Base-by-base conservation (phyloP, 1,139 yeast species). In the Cylindricascospora bacillispora region DNA sequence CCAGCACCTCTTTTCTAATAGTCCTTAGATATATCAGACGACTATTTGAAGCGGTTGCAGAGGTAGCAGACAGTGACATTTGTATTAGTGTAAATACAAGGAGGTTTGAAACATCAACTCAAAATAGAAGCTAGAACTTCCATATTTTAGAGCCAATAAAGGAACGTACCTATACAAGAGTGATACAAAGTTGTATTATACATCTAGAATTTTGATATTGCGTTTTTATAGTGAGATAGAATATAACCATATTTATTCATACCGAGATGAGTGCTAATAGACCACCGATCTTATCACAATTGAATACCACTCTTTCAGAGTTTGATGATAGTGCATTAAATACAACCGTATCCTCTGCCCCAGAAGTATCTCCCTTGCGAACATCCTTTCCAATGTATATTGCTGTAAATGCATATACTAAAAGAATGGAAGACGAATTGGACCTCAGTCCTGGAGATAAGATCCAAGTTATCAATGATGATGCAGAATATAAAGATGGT, bases 401-500 rank as follows among this genome's bases (percentile, higher is more conserved):
- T 29, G 93, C 92, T 37, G 75, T 86, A 39, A 93, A 86, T 56
- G 93, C 80, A 55, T 89, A 89, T 56, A 67, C 67, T 31, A 86
- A 93, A 30, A 66, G 97, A 32, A 64, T 86, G 38, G 94, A 85
- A 15, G 98, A 92, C 54, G 99, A 89, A 57, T 61, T 89, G 26
- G 72, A 76, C 28, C 65, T 89, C 43, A 67, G 65, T 31, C 73
- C 80, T 14, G 97, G 97, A 19, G 97, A 89, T 49, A 77, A 73
- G 41, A 68, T 92, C 34, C 93, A 85, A 52, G 85, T 89, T n/a
- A 67, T 92, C 19, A 82, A 93, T 26, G 95, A 85, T 53, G 99
- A 89, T 56, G 70, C 77, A 38, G 95, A 82, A 47, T 89, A 80
- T 55, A 81, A 83, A 43, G 99, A 89, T 55, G 97, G 97, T n/a